Conservation (phyloP, 495 filamentous ascomycete species). For the Tuber aestivum region DNA sequence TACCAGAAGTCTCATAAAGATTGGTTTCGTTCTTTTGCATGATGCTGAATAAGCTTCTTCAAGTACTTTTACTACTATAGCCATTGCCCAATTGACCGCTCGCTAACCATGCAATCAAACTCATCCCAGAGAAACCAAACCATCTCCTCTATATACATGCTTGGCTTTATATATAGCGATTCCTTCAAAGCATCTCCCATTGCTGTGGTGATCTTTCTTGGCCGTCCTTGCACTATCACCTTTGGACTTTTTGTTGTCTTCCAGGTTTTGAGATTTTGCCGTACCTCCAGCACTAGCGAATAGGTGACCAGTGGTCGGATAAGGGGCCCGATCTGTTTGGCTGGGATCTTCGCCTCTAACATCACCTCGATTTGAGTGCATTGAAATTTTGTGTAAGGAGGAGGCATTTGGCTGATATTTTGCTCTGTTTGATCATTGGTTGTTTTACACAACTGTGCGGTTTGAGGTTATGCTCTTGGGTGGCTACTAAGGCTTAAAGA, state of each 20-base stretch:
- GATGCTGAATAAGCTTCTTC: not conserved
- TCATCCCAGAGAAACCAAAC: slow-evolving; percentile 5
- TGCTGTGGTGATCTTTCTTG: slow-evolving; percentile 1
- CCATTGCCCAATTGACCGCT: not conserved
- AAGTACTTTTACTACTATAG: not conserved
- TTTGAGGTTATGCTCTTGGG: no score
- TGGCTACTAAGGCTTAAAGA: no score
- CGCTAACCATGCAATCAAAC: not conserved
- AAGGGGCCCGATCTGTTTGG: slow-evolving; percentile 7
- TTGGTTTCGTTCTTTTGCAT: not conserved
- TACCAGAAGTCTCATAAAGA: slow-evolving; percentile 1
- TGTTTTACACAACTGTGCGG: no score
- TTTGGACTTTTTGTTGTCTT: not conserved
- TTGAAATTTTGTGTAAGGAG: slow-evolving; percentile 9
- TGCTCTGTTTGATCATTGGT: no score
- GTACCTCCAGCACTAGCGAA: not conserved
- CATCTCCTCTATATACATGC: slow-evolving; percentile 2
- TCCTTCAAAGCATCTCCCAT: not conserved
- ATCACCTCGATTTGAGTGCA: not conserved
- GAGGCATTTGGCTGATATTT: not conserved
- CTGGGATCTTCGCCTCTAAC: not conserved
- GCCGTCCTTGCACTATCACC: not conserved
- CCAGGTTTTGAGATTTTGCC: not conserved
- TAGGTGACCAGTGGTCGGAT: slow-evolving; percentile 3
- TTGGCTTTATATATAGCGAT: not conserved